Base-by-base conservation (phyloP, 192 early-diverging fungal species). In the Linnemannia elongata region DNA sequence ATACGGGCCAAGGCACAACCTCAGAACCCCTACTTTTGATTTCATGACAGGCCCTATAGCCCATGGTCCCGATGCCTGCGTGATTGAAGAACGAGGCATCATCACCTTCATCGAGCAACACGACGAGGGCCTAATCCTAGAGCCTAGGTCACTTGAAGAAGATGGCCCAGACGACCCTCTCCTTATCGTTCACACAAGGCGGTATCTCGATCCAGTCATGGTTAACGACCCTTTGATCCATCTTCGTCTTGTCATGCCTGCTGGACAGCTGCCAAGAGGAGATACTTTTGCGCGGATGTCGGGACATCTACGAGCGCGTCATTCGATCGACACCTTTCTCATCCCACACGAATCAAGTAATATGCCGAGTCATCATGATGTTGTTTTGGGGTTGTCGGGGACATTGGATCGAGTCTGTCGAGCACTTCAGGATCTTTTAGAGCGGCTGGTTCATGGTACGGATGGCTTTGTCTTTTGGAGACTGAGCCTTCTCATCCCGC, bases 311-410 rank as follows among this genome's bases (percentile, higher is more conserved):
- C 79, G 75, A 0, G 2, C 2, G 1, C 35, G 33, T 0, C 45
- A 72, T 49, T 30, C 54, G 57, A 54, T 86, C 42, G 84, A 86
- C 55, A 86, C 84, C 0, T 86, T 77, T 27, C 27, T 86, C 60
- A 77, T 81, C 24, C 84, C 79, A 22, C 45, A 81, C 63, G 79
- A 81, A 35, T 60, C 44, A 9, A 74, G 22, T 17, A 36, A 1
- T 7, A 63, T 69, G 0, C 45, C 77, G 15, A 42, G 36, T 13
- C 60, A 81, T 30, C 66, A 73, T 3, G 84, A 86, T 44, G 63
- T 81, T 44, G 71, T 86, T 13, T 30, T 86, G 18, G 84, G 84
- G 1, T 24, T 86, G 15, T 72, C 79, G 0, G 84, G 84, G 3
- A 54, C 84, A 1, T 24, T 73, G 45, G 69, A 47, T 30, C 78